These are phyloP conservation scores for Fomitopsis serialis DNA, from an alignment of 768 basidiomycete species.

Conservation along the genomic window DNA sequence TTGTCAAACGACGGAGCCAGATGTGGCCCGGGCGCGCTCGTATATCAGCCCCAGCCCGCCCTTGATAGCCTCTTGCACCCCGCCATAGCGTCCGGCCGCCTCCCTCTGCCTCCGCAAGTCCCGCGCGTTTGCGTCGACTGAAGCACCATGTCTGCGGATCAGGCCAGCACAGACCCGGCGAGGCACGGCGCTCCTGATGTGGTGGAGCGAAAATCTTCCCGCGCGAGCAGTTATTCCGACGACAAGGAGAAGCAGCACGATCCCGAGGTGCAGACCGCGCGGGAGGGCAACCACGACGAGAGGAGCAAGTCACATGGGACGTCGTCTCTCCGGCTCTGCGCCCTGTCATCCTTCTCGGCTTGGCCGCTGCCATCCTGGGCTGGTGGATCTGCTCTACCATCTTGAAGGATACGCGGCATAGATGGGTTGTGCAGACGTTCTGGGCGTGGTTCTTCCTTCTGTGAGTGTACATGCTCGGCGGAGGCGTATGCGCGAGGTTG, in stretches of 20 bases:
- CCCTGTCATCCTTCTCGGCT: constrained; percentile 37
- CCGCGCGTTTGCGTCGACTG: not conserved
- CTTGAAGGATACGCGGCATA: constrained; percentile 61
- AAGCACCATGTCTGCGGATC: not conserved
- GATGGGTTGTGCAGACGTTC: constrained; percentile 80
- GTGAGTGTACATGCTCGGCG: constrained; percentile 33
- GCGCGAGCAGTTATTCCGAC: constrained; percentile 15
- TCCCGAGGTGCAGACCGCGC: constrained; percentile 13
- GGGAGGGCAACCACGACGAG: constrained; percentile 8
- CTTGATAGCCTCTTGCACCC: not conserved
- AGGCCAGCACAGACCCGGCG: not conserved
- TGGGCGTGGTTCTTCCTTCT: constrained; percentile 81
- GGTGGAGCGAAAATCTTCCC: constrained; percentile 19
- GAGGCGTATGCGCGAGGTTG: not conserved
- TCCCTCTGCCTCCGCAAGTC: not conserved
- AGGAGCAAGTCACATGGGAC: constrained; percentile 13
- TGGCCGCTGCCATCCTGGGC: constrained; percentile 62
- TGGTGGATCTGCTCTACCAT: constrained; percentile 85
- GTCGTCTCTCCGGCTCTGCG: constrained; percentile 15
- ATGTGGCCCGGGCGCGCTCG: not conserved
- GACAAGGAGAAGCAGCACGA: constrained; percentile 22
- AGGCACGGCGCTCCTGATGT: not conserved
- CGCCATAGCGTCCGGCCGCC: constrained; percentile 11
- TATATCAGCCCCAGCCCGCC: not conserved
- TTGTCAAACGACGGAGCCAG: not conserved